phyloP scores from a whole-genome alignment of 164 flowering plant species.

The Aristolochia californica region DNA sequence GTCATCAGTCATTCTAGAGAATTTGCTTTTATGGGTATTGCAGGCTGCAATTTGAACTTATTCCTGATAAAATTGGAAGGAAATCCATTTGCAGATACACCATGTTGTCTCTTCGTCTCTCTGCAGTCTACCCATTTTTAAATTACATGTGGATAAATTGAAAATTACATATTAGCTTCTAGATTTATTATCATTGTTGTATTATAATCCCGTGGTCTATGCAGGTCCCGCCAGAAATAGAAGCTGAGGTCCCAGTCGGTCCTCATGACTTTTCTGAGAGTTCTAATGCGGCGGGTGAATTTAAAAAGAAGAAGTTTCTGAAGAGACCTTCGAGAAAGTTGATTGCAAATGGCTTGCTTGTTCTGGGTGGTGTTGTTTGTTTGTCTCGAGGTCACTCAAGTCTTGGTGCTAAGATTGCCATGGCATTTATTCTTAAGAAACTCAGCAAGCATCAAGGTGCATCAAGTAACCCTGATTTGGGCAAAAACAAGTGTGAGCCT shows the following conservation, averaged over 20 bases:
- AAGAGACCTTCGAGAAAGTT: constrained; percentile 50
- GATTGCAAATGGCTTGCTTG: constrained; percentile 56
- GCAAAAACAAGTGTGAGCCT: too few species aligned
- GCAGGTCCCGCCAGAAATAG: constrained; percentile 56
- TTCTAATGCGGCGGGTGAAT: constrained; percentile 10
- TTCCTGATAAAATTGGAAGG: too few species aligned
- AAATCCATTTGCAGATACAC: too few species aligned
- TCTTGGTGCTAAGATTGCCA: constrained; percentile 66
- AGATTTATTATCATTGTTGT: neutral
- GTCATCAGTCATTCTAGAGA: too few species aligned
- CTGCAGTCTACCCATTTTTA: too few species aligned
- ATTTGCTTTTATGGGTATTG: too few species aligned
- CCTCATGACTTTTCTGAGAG: constrained; percentile 3
- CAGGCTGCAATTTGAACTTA: too few species aligned
- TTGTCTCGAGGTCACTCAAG: constrained; percentile 53
- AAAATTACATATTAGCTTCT: neutral
- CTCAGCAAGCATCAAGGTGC: constrained; percentile 35
- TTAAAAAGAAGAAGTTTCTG: constrained; percentile 17
- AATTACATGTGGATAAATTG: too few species aligned
- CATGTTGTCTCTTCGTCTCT: too few species aligned
- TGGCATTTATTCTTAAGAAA: constrained; percentile 65
- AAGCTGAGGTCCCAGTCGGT: constrained; percentile 5
- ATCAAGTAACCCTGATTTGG: constrained; percentile 22
- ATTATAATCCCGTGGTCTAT: too few species aligned
- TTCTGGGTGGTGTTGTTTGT: constrained; percentile 63